These are phyloP conservation scores for Penicillium corylophilum DNA, from an alignment of 2,329 filamentous ascomycete genomes.

Conservation along the genomic window DNA sequence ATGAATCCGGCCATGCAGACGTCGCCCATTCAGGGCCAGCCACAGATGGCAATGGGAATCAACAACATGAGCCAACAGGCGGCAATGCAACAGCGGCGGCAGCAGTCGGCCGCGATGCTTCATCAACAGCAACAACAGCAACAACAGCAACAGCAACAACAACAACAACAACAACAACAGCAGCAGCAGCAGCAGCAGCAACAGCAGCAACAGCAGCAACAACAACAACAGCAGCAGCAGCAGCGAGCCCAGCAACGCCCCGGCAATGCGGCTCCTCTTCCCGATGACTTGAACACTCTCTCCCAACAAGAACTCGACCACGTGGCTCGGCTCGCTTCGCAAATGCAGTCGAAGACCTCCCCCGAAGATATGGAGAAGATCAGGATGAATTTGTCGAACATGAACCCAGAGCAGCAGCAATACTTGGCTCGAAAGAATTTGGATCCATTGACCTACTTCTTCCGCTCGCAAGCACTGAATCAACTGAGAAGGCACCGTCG, in stretches of 20 bases:
- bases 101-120: slow-evolving; percentile 25
- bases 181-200: slow-evolving; percentile 31
- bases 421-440: slow-evolving; percentile 46
- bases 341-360: slow-evolving; percentile 47
- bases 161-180: slow-evolving; percentile 30
- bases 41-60: slow-evolving; percentile 38
- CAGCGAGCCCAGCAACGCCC: slow-evolving; percentile 35
- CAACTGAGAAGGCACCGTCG: slow-evolving; percentile 40
- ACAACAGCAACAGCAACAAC: slow-evolving; percentile 33
- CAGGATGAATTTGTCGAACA: slow-evolving; percentile 45
- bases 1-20: slow-evolving; percentile 53
- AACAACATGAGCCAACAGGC: slow-evolving; percentile 33
- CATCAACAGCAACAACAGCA: slow-evolving; percentile 29
- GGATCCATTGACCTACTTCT: slow-evolving; percentile 53
- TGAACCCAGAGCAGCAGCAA: slow-evolving; percentile 50
- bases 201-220: slow-evolving; percentile 31
- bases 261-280: slow-evolving; percentile 24
- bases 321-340: slow-evolving; percentile 48
- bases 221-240: slow-evolving; percentile 23
- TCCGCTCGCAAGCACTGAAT: slow-evolving; percentile 50
- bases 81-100: slow-evolving; percentile 37
- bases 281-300: slow-evolving; percentile 38
- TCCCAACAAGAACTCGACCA: slow-evolving; percentile 44
- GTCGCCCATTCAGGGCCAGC: slow-evolving; percentile 47
- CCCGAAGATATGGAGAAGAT: slow-evolving; percentile 50